A percentile compares a stretch with the other conserved stretches of the same genome.
Evolutionary conservation across 108 stramenopile genomes (phyloP).

Genomic region (Asterionellopsis glacialis): DNA sequence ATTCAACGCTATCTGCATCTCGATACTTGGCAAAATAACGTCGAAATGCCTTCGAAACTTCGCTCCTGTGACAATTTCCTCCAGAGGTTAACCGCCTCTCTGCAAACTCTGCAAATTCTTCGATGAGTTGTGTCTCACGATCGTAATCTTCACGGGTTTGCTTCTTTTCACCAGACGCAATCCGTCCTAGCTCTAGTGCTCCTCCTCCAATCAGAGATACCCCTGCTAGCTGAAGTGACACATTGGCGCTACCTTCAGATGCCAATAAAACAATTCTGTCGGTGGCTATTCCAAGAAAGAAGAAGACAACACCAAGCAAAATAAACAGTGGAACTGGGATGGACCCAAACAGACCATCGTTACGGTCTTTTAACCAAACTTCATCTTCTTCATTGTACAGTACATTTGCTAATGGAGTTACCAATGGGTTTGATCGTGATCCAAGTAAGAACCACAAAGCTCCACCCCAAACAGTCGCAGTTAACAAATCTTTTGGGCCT

Average conservation of each 20-base stretch:
- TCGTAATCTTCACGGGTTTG: conserved; percentile 62
- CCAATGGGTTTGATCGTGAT: conserved; percentile 67
- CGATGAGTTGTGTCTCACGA: conserved; percentile 34
- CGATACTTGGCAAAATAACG: conserved; percentile 83
- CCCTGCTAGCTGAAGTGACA: conserved; percentile 61
- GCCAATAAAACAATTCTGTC: conserved; percentile 53
- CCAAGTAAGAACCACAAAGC: conserved; percentile 71
- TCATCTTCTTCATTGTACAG: conserved; percentile 50
- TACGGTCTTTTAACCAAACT: conserved; percentile 76
- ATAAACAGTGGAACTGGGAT: conserved; percentile 44
- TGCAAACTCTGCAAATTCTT: conserved; percentile 82
- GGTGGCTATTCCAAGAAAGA: conserved; percentile 44
- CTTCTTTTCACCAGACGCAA: conserved; percentile 58
- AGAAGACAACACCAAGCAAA: conserved; percentile 45
- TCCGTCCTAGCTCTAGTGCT: conserved; percentile 68
- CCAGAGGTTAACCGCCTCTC: conserved; percentile 39
- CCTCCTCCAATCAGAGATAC: conserved; percentile 68
- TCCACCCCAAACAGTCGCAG: conserved; percentile 48
- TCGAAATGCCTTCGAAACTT: conserved; percentile 74
- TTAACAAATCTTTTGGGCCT: conserved; percentile 32
- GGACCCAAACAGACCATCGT: conserved; percentile 67
- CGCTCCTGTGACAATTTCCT: conserved; percentile 62
- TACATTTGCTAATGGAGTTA: conserved; percentile 74
- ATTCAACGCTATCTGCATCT: conserved; percentile 45
- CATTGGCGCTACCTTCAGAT: conserved; percentile 56